A percentile compares a stretch with the other conserved stretches of the same genome.
Conservation (phyloP, 352 stramenopile genomes). For the Phytopythium oedochilum region DNA sequence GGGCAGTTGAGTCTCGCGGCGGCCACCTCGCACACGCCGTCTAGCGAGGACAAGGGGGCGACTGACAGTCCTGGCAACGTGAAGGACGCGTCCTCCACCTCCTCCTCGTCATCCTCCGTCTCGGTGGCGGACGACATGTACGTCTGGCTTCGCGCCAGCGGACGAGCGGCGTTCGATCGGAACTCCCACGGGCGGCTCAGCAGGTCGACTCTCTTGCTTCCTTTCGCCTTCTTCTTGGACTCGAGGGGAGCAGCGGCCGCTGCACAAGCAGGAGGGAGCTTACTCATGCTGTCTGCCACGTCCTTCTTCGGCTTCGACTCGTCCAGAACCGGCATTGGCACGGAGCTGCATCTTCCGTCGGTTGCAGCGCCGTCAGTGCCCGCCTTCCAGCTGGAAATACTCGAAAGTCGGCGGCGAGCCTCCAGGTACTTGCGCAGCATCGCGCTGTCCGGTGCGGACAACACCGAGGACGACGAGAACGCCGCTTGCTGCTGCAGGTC, state of each 20-base stretch:
- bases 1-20: constrained; percentile 36
- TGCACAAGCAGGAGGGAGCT: background rate
- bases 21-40: constrained; percentile 55
- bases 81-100: constrained; percentile 10
- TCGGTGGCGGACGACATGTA: constrained; percentile 1
- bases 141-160: background rate
- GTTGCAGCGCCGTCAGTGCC: background rate
- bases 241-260: background rate
- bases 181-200: background rate
- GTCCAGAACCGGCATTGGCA: background rate
- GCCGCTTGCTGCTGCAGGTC: constrained; percentile 13
- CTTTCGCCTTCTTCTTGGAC: background rate
- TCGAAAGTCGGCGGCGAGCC: constrained; percentile 28
- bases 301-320: background rate
- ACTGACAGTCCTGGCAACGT: background rate
- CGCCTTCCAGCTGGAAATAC: constrained; percentile 14
- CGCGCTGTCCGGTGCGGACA: constrained; percentile 17
- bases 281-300: background rate
- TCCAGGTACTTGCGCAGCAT: constrained; percentile 58
- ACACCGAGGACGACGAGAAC: no score
- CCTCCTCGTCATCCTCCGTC: constrained; percentile 21
- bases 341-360: background rate
- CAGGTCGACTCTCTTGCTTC: constrained; percentile 1
- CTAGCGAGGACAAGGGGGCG: constrained; percentile 20
- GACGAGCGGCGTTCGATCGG: background rate